phyloP scores from a whole-genome alignment of 129 eudicot genomes.

The Glebionis coronaria region DNA sequence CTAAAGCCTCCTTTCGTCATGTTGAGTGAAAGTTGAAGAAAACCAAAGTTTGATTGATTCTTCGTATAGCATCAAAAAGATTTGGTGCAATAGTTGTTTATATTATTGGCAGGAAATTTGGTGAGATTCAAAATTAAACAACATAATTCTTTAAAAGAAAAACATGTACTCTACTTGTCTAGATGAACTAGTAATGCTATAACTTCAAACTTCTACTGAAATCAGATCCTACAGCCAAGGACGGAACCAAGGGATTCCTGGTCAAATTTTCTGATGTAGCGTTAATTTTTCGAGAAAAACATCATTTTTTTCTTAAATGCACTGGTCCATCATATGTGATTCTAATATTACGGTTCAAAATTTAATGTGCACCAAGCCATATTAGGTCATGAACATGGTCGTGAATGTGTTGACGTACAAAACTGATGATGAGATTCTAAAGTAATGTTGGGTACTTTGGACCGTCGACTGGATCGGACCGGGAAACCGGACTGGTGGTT shows the following conservation, averaged over 20 bases:
- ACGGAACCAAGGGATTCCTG: background rate
- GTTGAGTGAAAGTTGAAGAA: constrained; percentile 6
- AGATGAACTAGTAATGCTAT: background rate
- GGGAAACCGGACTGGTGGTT: too few species aligned
- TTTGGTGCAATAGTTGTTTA: background rate
- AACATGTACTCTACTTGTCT: background rate
- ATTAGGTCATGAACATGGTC: too few species aligned
- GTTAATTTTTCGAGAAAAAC: too few species aligned
- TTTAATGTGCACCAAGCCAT: too few species aligned
- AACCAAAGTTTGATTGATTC: background rate
- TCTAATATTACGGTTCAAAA: too few species aligned
- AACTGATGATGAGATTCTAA: too few species aligned
- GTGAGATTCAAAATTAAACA: background rate
- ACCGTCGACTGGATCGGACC: too few species aligned
- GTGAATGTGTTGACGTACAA: too few species aligned
- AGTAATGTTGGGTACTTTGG: too few species aligned
- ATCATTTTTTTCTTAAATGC: too few species aligned
- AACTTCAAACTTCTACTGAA: background rate
- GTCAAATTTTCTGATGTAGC: too few species aligned
- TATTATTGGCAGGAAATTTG: background rate
- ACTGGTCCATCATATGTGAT: too few species aligned
- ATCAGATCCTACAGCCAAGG: background rate
- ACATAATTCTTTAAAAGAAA: background rate
- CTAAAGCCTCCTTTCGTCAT: background rate
- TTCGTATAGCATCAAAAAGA: background rate